These are phyloP conservation scores for Colletotrichum orbiculare DNA, from an alignment of 2,329 filamentous ascomycete genomes.

Conservation along the genomic window DNA sequence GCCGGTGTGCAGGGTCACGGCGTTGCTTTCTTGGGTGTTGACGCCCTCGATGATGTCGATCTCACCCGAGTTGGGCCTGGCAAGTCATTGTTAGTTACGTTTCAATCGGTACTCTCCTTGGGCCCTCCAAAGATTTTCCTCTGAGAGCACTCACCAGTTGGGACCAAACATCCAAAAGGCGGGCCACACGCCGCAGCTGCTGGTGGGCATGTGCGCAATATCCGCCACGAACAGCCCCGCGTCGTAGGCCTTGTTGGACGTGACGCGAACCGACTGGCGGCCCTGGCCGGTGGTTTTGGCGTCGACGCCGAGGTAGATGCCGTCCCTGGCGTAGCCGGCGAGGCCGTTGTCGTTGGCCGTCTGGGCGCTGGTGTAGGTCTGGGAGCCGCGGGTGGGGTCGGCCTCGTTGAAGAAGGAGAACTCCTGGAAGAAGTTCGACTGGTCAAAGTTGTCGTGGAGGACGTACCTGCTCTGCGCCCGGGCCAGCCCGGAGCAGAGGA, in stretches of 20 bases:
- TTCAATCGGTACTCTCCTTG: not conserved
- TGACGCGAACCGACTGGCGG: constrained; percentile 76
- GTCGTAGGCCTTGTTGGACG: constrained; percentile 73
- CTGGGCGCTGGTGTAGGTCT: constrained; percentile 72
- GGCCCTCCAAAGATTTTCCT: no score
- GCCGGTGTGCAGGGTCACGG: constrained; percentile 76
- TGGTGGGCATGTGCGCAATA: constrained; percentile 80
- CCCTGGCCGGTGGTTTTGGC: constrained; percentile 67
- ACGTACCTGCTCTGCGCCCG: constrained; percentile 50
- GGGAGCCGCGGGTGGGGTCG: constrained; percentile 82
- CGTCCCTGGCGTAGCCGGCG: constrained; percentile 64
- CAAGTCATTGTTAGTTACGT: not conserved
- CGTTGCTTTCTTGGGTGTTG: constrained; percentile 68
- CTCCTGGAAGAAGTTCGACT: constrained; percentile 65
- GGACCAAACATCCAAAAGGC: constrained; percentile 77
- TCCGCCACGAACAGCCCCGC: constrained; percentile 79
- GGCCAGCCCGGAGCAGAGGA: constrained; percentile 37
- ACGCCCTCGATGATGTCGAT: constrained; percentile 87
- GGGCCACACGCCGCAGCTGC: constrained; percentile 79
- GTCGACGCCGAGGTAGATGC: constrained; percentile 78
- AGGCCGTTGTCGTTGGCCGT: constrained; percentile 69
- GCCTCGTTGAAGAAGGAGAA: constrained; percentile 66
- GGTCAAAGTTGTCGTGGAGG: constrained; percentile 60
- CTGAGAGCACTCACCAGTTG: constrained; percentile 70
- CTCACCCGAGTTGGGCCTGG: constrained; percentile 70